A percentile compares a stretch with the other conserved stretches of the same genome.
Conservation (phyloP, 1,284 basidiomycete species). For the Dichomitus squalens region DNA sequence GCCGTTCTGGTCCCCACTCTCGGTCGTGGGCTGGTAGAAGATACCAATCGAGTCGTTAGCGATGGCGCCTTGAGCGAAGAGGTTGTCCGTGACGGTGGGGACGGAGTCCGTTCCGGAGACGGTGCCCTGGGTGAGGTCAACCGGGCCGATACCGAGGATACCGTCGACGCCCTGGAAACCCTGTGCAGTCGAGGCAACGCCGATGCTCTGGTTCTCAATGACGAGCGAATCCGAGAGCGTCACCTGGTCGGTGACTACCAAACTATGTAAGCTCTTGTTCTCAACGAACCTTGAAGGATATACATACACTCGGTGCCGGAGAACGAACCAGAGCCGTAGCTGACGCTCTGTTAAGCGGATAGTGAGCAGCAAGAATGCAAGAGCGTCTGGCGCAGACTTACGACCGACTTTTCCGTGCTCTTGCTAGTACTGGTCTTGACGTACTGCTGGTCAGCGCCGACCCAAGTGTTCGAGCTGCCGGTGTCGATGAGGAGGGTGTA, state of each 20-base stretch:
- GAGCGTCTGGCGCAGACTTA: background rate
- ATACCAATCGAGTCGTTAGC: background rate
- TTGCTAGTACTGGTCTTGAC: constrained; percentile 42
- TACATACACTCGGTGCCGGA: constrained; percentile 37
- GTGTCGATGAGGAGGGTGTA: constrained; percentile 20
- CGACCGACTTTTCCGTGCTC: constrained; percentile 8
- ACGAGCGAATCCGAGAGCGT: constrained; percentile 40
- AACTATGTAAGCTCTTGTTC: too few species aligned
- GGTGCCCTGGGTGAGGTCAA: constrained; percentile 41
- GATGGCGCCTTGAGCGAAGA: constrained; percentile 35
- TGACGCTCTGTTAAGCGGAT: background rate
- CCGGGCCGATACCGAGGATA: constrained; percentile 54
- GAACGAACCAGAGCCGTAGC: background rate
- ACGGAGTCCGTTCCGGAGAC: background rate
- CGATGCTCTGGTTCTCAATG: constrained; percentile 53
- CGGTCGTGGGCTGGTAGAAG: constrained; percentile 4
- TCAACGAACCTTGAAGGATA: too few species aligned
- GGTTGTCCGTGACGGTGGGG: constrained; percentile 45
- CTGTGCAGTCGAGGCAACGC: constrained; percentile 48
- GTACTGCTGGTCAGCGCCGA: constrained; percentile 46
- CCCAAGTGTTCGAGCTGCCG: constrained; percentile 56
- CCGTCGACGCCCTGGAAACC: constrained; percentile 46
- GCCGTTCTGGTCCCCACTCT: constrained; percentile 10
- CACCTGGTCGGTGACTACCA: too few species aligned
- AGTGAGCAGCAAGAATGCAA: background rate